phyloP scores from a whole-genome alignment of 2,329 filamentous ascomycete genomes.

The Emergomyces pasteurianus region DNA sequence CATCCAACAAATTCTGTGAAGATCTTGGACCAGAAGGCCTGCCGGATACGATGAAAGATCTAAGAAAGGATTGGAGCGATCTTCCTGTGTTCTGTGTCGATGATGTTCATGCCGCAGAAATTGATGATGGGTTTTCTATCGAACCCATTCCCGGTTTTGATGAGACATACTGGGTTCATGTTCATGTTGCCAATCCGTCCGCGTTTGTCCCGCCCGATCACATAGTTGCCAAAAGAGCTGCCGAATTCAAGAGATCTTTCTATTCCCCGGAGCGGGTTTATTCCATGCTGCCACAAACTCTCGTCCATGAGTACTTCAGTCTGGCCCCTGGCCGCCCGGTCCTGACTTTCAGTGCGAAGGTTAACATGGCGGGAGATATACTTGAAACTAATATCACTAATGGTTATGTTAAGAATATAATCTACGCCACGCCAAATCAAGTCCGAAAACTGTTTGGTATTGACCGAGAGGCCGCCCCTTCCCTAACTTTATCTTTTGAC shows the following conservation, averaged over 20 bases:
- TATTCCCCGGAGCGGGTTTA: slow-evolving; percentile 44
- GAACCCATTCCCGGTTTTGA: slow-evolving; percentile 35
- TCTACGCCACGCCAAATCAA: slow-evolving; percentile 38
- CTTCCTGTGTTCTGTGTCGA: slow-evolving; percentile 51
- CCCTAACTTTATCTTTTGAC: slow-evolving; percentile 20
- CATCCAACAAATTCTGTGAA: slow-evolving; percentile 20
- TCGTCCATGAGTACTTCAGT: slow-evolving; percentile 42
- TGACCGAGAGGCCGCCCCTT: slow-evolving; percentile 9
- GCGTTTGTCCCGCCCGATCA: slow-evolving; percentile 46
- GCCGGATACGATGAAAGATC: slow-evolving; percentile 42
- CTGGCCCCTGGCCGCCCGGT: slow-evolving; percentile 42
- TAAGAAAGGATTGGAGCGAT: slow-evolving; percentile 47
- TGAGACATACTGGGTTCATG: slow-evolving; percentile 45
- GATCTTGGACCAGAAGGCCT: slow-evolving; percentile 20
- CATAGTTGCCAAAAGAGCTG: slow-evolving; percentile 42
- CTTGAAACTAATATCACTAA: slow-evolving; percentile 43
- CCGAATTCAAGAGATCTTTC: slow-evolving; percentile 41
- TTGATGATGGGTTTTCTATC: slow-evolving; percentile 52
- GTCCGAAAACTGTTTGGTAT: slow-evolving; percentile 29
- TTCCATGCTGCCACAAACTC: slow-evolving; percentile 43
- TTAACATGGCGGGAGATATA: slow-evolving; percentile 41
- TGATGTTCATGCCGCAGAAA: slow-evolving; percentile 41
- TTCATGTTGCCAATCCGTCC: slow-evolving; percentile 53
- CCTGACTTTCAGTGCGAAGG: slow-evolving; percentile 48
- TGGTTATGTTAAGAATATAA: slow-evolving; percentile 44